Evolutionary conservation across 2,329 filamentous ascomycete species (phyloP), one percentile per base, ranked within the genome.

Genomic region (Curvularia hawaiiensis): DNA sequence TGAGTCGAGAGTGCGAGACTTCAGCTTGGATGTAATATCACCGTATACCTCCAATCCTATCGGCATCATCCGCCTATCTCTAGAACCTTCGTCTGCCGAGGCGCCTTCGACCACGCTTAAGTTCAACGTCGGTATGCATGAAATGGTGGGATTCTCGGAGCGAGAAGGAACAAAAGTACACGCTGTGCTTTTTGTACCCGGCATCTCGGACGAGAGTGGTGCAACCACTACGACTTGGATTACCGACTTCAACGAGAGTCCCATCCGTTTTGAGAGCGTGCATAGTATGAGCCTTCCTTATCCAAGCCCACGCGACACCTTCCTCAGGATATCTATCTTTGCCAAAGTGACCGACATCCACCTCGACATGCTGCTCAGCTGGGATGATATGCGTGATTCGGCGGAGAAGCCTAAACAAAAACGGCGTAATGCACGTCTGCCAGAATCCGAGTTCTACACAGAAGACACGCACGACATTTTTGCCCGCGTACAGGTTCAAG

Each of bases 121-220:
- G 74, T 99, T 99, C 79, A 99, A 98, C 69, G 93, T 98, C 5
- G 93, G 98, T 31, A 97, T 99, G 91, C 93, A 96, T 71, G 92
- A 98, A 72, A 86, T 99, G 79, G 80, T 95, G 35, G 95, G 95
- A 1, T 99, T 99, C 67, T 90, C 95, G 0, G 95, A 99, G 78
- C 87, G 94, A 61, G 95, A 99, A 79, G 95, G 95, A 14, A 96
- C 91, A 0, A 90, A 97, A 64, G 92, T 99, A 28, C 95, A 99
- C 76, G 95, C 92, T 1, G 93, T 98, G 77, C 85, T 99, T n/a
- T 98, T 97, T 72, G 88, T 99, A 38, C 92, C 95, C 6, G 92
- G 92, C 8, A 85, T 96, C 11, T 93, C 91, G 0, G 93, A 95
- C 72, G 92, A 80, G 46, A 75, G 91, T 58, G 93, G 94, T 9